phyloP scores from a whole-genome alignment of 768 basidiomycete species.

The Naganishia vaughanmartiniae region DNA sequence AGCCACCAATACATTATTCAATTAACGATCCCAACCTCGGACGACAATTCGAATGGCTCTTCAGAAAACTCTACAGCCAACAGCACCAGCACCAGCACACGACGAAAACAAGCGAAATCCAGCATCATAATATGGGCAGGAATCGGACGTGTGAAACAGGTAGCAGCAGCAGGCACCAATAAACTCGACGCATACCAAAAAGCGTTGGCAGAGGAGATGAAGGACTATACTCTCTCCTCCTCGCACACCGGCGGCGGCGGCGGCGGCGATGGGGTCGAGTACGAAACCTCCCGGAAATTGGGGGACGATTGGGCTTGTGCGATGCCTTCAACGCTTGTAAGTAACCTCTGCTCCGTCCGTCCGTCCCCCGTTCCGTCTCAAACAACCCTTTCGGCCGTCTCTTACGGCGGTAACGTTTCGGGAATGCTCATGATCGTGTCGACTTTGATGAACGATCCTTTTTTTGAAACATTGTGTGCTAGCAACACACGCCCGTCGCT shows the following conservation, averaged over 20 bases:
- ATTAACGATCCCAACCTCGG: slow-evolving; percentile 5
- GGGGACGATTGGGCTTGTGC: slow-evolving; percentile 78
- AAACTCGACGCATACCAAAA: slow-evolving; percentile 1
- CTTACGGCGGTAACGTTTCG: too few species aligned
- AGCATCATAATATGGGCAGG: slow-evolving; percentile 19
- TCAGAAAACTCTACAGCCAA: not conserved
- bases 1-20: slow-evolving; percentile 7
- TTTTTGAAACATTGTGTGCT: not conserved
- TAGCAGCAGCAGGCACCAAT: not conserved
- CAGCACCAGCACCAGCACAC: not conserved
- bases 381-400: slow-evolving; percentile 42
- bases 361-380: slow-evolving; percentile 29
- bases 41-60: not conserved
- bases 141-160: slow-evolving; percentile 3
- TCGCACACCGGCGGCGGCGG: too few species aligned
- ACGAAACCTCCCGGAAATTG: slow-evolving; percentile 46
- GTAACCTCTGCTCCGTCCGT: slow-evolving; percentile 38
- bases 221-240: not conserved
- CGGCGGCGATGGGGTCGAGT: not conserved
- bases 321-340: slow-evolving; percentile 62
- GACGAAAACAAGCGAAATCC: not conserved
- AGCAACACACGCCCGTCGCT: slow-evolving; percentile 1
- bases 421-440: too few species aligned
- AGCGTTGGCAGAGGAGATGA: slow-evolving; percentile 8
- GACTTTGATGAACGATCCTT: slow-evolving; percentile 47